A percentile compares a stretch with the other conserved stretches of the same genome.
Conservation (phyloP, 1,139 yeast genomes). For the Entelexis sorbosivorans region DNA sequence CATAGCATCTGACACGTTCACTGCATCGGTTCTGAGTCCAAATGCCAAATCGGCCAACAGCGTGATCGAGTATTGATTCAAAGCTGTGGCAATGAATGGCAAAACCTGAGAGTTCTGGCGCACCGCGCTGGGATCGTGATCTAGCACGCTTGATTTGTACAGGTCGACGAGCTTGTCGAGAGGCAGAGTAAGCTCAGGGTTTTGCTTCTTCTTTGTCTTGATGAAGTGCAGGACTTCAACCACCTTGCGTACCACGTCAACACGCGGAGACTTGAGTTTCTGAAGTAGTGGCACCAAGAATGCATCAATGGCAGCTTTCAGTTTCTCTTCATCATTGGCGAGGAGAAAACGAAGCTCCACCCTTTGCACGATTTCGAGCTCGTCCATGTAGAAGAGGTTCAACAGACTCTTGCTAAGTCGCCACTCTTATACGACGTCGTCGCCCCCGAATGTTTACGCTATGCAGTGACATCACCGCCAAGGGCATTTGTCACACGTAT, state of each 20-base stretch:
- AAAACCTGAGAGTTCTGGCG: slow-evolving; percentile 15
- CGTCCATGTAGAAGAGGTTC: slow-evolving; percentile 2
- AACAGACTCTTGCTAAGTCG: neutral
- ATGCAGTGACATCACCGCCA: neutral
- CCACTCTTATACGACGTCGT: neutral
- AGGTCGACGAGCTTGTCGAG: slow-evolving; percentile 15
- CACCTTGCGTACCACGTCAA: slow-evolving; percentile 52
- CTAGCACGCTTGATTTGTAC: neutral
- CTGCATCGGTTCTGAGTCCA: slow-evolving; percentile 6
- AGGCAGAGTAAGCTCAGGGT: slow-evolving; percentile 13
- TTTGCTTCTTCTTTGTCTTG: slow-evolving; percentile 5
- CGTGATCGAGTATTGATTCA: neutral
- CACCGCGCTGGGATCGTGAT: neutral
- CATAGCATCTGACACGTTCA: neutral
- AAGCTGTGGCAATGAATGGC: slow-evolving; percentile 10
- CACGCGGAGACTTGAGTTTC: slow-evolving; percentile 64
- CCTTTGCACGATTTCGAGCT: slow-evolving; percentile 23
- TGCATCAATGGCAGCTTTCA: slow-evolving; percentile 47
- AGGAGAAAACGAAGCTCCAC: slow-evolving; percentile 79
- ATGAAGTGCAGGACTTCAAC: slow-evolving; percentile 32
- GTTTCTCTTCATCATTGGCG: slow-evolving; percentile 56
- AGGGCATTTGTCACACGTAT: too few species aligned
- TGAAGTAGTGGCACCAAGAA: slow-evolving; percentile 70
- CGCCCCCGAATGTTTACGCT: neutral
- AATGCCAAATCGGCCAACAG: neutral